phyloP scores from a whole-genome alignment of 2,329 filamentous ascomycete genomes.

The Gnomoniopsis sp. region DNA sequence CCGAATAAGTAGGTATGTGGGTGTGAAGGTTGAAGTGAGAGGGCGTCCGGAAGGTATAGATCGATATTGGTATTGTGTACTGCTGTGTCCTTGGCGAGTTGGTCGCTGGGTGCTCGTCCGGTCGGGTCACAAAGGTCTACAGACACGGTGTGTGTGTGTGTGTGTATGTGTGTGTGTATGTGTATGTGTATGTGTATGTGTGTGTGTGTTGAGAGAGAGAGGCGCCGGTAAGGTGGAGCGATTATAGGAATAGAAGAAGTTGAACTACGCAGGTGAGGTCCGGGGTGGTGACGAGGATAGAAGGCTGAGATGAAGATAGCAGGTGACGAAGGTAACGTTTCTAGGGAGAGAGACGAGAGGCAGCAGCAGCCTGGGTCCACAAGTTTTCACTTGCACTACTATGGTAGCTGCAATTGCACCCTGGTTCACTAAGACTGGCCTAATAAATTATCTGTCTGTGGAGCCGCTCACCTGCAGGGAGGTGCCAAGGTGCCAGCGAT shows the following conservation, averaged over 20 bases:
- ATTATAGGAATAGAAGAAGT: neutral
- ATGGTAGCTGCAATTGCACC: neutral
- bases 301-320: neutral
- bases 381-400: neutral
- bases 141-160: too few species aligned
- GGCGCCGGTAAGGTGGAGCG: neutral
- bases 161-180: too few species aligned
- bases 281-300: neutral
- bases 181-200: too few species aligned
- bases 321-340: neutral
- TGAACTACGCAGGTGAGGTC: neutral
- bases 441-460: neutral
- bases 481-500: neutral
- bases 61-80: too few species aligned
- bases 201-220: too few species aligned
- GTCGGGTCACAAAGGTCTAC: neutral
- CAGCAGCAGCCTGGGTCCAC: neutral
- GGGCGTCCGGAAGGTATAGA: neutral
- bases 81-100: neutral
- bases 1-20: neutral
- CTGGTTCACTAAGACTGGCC: neutral
- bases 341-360: neutral
- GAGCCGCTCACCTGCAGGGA: neutral
- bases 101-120: neutral
- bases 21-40: neutral